Percentiles rank a stretch among this genome's conserved stretches.
Conservation (phyloP, 352 stramenopile species). For the Hyphochytrium catenoides region DNA sequence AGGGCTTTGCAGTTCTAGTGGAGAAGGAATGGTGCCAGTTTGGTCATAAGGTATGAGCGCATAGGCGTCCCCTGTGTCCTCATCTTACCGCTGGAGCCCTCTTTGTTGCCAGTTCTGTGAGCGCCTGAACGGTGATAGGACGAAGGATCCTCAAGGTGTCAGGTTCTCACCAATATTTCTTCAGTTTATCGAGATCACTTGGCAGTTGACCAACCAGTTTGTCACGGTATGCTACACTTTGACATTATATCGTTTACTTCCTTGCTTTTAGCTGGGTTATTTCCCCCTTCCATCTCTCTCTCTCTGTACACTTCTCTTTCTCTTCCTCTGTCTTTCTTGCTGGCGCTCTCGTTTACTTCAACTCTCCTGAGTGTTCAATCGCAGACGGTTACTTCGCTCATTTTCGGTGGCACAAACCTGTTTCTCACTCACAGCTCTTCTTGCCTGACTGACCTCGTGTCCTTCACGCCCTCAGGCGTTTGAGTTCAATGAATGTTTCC, state of each 20-base stretch:
- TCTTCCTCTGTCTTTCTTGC: no score
- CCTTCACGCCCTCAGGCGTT: constrained; percentile 43
- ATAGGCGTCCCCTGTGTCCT: background rate
- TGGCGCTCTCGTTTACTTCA: no score
- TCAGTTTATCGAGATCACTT: constrained; percentile 56
- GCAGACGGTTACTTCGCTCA: no score
- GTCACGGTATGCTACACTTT: no score
- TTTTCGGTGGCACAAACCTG: no score
- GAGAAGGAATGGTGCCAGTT: constrained; percentile 66
- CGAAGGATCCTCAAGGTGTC: constrained; percentile 33
- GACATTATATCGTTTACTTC: no score
- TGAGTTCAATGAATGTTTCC: constrained; percentile 56
- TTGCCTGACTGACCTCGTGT: no score
- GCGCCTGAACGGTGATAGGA: constrained; percentile 31
- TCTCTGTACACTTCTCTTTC: no score
- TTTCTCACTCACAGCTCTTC: no score
- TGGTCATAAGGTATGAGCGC: constrained; percentile 25
- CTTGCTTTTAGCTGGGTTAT: no score
- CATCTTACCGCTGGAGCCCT: background rate
- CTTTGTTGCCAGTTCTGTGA: constrained; percentile 20
- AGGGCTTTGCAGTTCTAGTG: constrained; percentile 41
- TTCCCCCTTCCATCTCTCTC: no score
- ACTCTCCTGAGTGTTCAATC: no score
- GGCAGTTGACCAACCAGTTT: constrained; percentile 54
- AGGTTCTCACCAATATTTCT: constrained; percentile 59